A percentile compares a stretch with the other conserved stretches of the same genome.
phyloP scores from a whole-genome alignment of 805 yeast species.

The Vanderwaltozyma yarrowii region DNA sequence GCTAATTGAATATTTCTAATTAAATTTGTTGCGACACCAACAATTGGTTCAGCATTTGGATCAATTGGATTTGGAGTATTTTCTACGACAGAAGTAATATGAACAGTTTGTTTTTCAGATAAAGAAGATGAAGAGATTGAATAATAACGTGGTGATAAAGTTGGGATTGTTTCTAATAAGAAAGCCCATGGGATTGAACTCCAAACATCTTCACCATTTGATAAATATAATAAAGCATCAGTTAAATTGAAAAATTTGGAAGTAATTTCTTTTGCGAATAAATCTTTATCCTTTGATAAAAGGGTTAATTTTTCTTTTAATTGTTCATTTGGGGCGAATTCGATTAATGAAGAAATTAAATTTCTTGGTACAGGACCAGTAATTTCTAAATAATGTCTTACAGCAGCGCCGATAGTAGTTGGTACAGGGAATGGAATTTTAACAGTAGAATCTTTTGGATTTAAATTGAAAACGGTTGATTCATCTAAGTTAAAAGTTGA shows the following conservation, averaged over 20 bases:
- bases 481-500: constrained; percentile 49
- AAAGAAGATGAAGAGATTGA: constrained; percentile 88
- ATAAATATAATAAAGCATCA: constrained; percentile 54
- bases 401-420: constrained; percentile 78
- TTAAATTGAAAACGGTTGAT: constrained; percentile 46
- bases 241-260: constrained; percentile 59
- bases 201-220: constrained; percentile 68
- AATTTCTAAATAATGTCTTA: constrained; percentile 82
- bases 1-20: constrained; percentile 58
- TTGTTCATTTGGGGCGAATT: constrained; percentile 67
- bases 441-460: constrained; percentile 60
- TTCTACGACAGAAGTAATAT: constrained; percentile 90
- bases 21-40: constrained; percentile 87
- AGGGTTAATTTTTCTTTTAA: constrained; percentile 31
- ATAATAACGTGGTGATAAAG: constrained; percentile 88
- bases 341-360: constrained; percentile 57
- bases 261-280: constrained; percentile 58
- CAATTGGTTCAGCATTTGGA: constrained; percentile 19
- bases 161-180: constrained; percentile 69
- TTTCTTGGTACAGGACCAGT: constrained; percentile 92
- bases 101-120: constrained; percentile 62
- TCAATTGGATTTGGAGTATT: constrained; percentile 31
- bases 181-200: constrained; percentile 69
- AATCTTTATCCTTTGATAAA: constrained; percentile 57
- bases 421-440: constrained; percentile 62